phyloP scores from a whole-genome alignment of 768 basidiomycete species.

The Mycena epipterygia region DNA sequence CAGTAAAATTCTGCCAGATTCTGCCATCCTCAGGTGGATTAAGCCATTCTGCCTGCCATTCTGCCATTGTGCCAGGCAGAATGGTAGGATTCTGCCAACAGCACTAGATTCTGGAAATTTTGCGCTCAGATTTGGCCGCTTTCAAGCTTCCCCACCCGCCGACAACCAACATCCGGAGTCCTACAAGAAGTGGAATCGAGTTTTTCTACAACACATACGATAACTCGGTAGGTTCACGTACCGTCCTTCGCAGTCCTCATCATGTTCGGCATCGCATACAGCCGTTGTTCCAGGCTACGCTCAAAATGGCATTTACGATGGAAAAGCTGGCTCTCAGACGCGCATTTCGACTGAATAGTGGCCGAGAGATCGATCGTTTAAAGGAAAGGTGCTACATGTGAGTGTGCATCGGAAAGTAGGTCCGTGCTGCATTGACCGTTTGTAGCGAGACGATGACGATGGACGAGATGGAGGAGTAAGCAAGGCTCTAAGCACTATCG shows the following conservation, averaged over 20 bases:
- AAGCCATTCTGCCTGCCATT: too few relatives aligned
- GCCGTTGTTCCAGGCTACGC: background rate
- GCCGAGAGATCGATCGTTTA: background rate
- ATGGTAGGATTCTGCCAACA: too few relatives aligned
- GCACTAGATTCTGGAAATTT: background rate
- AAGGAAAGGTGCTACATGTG: constrained; percentile 11
- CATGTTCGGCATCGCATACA: background rate
- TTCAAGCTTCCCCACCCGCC: constrained; percentile 25
- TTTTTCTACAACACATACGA: constrained; percentile 7
- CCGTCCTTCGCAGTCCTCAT: background rate
- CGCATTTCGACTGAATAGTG: background rate
- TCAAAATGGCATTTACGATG: background rate
- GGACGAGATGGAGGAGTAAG: constrained; percentile 1
- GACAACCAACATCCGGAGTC: background rate
- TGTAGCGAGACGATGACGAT: constrained; percentile 13
- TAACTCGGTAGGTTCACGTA: background rate
- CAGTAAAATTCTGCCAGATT: too few relatives aligned
- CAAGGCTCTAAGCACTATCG: too few relatives aligned
- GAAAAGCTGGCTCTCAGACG: background rate
- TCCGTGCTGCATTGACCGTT: background rate
- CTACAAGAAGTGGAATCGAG: constrained; percentile 6
- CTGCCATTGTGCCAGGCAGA: too few relatives aligned
- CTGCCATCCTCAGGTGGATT: too few relatives aligned
- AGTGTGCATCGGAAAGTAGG: background rate
- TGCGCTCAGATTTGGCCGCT: constrained; percentile 12